Conservation (phyloP, 2,329 filamentous ascomycete genomes). For the Aschersonia sp. region DNA sequence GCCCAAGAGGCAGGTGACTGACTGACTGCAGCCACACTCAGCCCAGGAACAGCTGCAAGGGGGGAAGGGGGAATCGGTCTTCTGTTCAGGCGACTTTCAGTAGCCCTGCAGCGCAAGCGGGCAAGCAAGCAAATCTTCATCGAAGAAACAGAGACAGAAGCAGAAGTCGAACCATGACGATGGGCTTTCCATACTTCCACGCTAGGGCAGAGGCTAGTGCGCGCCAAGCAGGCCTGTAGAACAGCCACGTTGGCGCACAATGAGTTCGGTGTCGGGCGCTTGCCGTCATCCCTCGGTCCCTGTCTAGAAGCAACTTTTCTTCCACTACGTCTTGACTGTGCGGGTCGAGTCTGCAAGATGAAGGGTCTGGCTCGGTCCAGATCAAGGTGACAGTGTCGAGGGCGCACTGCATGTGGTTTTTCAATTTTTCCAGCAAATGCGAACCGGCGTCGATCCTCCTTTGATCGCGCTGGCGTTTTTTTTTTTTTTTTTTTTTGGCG, state of each 20-base stretch:
- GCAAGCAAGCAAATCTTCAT: background rate
- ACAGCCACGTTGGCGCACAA: background rate
- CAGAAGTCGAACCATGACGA: too few species aligned
- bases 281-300: background rate
- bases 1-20: too few species aligned
- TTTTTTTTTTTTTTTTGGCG: too few species aligned
- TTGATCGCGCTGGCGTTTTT: too few species aligned
- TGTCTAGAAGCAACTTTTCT: background rate
- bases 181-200: too few species aligned
- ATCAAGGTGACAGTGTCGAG: too few species aligned
- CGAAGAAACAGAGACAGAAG: background rate
- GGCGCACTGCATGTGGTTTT: too few species aligned
- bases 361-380: background rate
- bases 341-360: background rate
- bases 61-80: too few species aligned
- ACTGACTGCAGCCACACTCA: background rate
- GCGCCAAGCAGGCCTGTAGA: background rate
- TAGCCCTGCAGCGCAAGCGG: background rate
- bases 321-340: background rate
- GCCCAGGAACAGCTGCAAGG: background rate
- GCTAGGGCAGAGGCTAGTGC: background rate
- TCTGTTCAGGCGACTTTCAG: background rate
- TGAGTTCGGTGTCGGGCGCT: background rate
- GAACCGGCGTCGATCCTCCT: too few species aligned
- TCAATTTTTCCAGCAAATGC: too few species aligned